A percentile compares a stretch with the other conserved stretches of the same genome.
phyloP scores from a whole-genome alignment of 257 asterid genomes.

The Solanum piurae region DNA sequence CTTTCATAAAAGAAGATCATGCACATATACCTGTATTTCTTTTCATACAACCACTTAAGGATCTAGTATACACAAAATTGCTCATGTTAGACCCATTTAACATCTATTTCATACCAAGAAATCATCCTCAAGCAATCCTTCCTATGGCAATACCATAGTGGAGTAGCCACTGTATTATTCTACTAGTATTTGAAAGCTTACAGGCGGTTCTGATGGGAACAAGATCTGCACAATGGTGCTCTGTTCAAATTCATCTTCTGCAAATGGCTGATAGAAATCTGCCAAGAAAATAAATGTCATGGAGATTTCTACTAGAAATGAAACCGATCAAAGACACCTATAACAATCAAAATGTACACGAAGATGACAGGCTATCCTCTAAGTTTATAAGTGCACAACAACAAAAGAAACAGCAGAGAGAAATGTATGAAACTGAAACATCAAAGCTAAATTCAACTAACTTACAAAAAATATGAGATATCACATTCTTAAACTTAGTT shows the following conservation, averaged over 20 bases:
- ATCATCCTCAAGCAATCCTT: not conserved
- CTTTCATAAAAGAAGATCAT: not conserved
- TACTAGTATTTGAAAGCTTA: slow-evolving; percentile 17
- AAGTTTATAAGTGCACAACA: not conserved
- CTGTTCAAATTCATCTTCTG: slow-evolving; percentile 68
- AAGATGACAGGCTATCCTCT: not conserved
- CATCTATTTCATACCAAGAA: not conserved
- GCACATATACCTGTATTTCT: not conserved
- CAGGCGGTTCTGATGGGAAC: slow-evolving; percentile 75
- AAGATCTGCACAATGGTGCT: slow-evolving; percentile 55
- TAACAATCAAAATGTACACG: not conserved
- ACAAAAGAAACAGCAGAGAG: not conserved
- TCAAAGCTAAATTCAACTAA: not conserved
- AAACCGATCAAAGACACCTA: not conserved
- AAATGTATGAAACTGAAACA: not conserved
- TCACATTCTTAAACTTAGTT: not conserved
- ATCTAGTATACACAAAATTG: not conserved
- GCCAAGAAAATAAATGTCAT: slow-evolving; percentile 16
- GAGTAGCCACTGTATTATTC: not conserved
- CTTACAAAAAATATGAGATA: not conserved
- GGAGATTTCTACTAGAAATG: not conserved
- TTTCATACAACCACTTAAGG: not conserved
- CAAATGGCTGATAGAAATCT: slow-evolving; percentile 75
- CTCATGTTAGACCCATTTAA: not conserved
- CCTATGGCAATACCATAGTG: not conserved